Conservation (phyloP, 2,329 filamentous ascomycete species). For the Penicillium sp. region DNA sequence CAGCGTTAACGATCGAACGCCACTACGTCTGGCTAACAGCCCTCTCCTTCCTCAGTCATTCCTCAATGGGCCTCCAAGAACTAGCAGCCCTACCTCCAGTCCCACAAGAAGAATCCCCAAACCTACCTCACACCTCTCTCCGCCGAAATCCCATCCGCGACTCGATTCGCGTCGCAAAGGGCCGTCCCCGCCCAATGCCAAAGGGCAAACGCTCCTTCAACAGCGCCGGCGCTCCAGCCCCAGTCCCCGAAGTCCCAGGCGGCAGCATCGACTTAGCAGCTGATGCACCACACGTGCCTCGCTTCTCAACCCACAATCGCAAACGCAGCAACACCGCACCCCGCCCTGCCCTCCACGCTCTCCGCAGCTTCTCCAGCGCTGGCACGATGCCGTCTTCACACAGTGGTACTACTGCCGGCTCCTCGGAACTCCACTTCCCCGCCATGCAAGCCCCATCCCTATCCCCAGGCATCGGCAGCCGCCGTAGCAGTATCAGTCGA, state of each 20-base stretch:
- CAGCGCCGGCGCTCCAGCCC: constrained; percentile 25
- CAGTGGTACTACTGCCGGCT: constrained; percentile 58
- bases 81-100: constrained; percentile 60
- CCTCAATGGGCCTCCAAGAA: constrained; percentile 75
- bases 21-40: constrained; percentile 96
- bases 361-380: constrained; percentile 70
- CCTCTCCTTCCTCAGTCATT: constrained; percentile 90
- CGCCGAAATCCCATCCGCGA: constrained; percentile 69
- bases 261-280: constrained; percentile 38
- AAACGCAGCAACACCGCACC: constrained; percentile 89
- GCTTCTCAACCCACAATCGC: constrained; percentile 63
- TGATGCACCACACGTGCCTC: constrained; percentile 53
- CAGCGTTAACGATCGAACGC: constrained; percentile 74
- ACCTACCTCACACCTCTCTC: constrained; percentile 49
- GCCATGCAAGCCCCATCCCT: constrained; percentile 25
- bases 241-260: constrained; percentile 35
- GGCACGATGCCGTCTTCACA: constrained; percentile 41
- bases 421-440: constrained; percentile 57
- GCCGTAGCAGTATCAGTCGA: constrained; percentile 47
- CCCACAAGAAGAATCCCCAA: constrained; percentile 40
- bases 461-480: constrained; percentile 31
- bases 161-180: constrained; percentile 85
- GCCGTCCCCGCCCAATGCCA: constrained; percentile 52
- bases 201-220: constrained; percentile 43
- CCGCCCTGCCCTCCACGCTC: constrained; percentile 56